Evolutionary conservation across 2,329 filamentous ascomycete genomes (phyloP).

Genomic region (Plectosphaerella cucumerina): DNA sequence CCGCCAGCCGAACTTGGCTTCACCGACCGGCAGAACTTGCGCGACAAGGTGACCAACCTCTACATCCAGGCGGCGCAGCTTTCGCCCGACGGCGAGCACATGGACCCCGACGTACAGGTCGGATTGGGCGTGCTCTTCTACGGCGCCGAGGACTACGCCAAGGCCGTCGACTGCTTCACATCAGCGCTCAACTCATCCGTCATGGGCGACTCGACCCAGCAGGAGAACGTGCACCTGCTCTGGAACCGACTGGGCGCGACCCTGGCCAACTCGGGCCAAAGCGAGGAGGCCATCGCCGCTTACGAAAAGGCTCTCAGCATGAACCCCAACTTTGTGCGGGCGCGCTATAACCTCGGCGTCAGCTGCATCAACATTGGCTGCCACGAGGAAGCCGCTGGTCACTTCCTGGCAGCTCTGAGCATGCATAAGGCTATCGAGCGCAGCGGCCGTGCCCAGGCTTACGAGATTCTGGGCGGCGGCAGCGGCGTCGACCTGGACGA

Average conservation of each 20-base stretch:
- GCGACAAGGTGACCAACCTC: slow-evolving; percentile 83
- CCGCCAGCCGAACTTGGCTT: slow-evolving; percentile 83
- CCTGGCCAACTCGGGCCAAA: slow-evolving; percentile 87
- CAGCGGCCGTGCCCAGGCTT: slow-evolving; percentile 76
- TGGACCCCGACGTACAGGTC: slow-evolving; percentile 98
- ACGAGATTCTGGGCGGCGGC: slow-evolving; percentile 67
- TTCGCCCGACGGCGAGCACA: slow-evolving; percentile 85
- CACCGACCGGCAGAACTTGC: slow-evolving; percentile 84
- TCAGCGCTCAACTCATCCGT: slow-evolving; percentile 84
- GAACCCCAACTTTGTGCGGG: slow-evolving; percentile 93
- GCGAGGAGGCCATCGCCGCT: slow-evolving; percentile 92
- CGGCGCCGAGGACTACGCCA: slow-evolving; percentile 95
- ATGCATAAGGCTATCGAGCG: slow-evolving; percentile 95
- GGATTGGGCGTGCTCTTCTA: slow-evolving; percentile 96
- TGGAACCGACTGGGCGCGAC: slow-evolving; percentile 98
- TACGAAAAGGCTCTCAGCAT: slow-evolving; percentile 90
- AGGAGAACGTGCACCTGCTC: slow-evolving; percentile 83
- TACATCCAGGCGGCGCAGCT: slow-evolving; percentile 93
- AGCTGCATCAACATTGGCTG: slow-evolving; percentile 97
- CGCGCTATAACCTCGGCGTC: slow-evolving; percentile 93
- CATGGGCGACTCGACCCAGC: slow-evolving; percentile 76
- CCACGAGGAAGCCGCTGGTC: slow-evolving; percentile 82
- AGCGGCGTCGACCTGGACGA: slow-evolving; percentile 55
- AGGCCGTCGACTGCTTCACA: slow-evolving; percentile 97
- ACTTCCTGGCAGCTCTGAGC: slow-evolving; percentile 83